Evolutionary conservation across 2,329 filamentous ascomycete species (phyloP).

Genomic region (Alternaria arborescens): DNA sequence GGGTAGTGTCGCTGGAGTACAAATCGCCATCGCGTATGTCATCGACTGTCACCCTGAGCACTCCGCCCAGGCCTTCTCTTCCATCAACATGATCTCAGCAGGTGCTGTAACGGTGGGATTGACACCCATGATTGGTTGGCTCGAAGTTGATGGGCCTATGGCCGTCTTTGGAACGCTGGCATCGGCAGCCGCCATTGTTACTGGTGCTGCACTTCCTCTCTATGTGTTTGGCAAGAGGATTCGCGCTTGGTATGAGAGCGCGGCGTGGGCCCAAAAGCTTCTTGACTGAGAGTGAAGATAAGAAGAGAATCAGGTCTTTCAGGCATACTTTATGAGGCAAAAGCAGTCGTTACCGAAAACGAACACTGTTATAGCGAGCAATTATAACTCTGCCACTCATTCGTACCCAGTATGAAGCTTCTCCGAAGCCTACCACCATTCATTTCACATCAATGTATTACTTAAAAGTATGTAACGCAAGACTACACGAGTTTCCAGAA

Average conservation of each 20-base stretch:
- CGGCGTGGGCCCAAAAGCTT: constrained; percentile 17
- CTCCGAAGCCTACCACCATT: neutral
- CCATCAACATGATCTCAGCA: constrained; percentile 18
- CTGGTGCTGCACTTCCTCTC: constrained; percentile 10
- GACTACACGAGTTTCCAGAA: neutral
- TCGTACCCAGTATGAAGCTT: neutral
- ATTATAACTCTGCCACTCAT: neutral
- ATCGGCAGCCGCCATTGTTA: constrained; percentile 7
- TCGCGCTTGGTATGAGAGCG: constrained; percentile 21
- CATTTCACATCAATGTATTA: neutral
- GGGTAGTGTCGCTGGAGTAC: constrained; percentile 12
- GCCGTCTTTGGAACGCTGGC: constrained; percentile 10
- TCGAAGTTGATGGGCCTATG: too few species aligned
- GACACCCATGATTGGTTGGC: too few species aligned
- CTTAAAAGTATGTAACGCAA: neutral
- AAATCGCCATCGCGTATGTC: constrained; percentile 20
- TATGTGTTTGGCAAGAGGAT: constrained; percentile 25
- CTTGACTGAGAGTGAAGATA: constrained; percentile 7
- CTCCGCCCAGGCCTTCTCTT: constrained; percentile 20
- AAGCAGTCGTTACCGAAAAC: neutral
- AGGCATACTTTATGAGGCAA: neutral
- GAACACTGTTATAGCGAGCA: neutral
- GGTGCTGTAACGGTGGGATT: constrained; percentile 4
- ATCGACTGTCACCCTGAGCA: constrained; percentile 24
- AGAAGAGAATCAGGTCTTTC: neutral